These are phyloP conservation scores for Ganoderma multipileum DNA, from an alignment of 1,284 basidiomycete genomes.

Conservation along the genomic window DNA sequence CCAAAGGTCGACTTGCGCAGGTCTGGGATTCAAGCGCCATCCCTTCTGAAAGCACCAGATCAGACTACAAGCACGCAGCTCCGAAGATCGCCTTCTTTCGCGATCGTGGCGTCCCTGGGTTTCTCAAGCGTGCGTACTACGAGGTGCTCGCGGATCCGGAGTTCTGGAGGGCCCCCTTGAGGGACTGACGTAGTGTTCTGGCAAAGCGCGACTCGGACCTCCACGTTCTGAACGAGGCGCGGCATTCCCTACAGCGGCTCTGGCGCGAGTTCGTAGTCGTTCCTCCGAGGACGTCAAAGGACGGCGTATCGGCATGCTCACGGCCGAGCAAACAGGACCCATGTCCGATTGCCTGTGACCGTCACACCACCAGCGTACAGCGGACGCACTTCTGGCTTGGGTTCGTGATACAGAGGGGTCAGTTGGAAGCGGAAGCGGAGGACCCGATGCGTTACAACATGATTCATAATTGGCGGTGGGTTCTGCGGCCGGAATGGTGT, in stretches of 20 bases:
- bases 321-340: not conserved
- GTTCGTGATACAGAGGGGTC: not conserved
- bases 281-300: not conserved
- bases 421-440: not conserved
- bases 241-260: not conserved
- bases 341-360: not conserved
- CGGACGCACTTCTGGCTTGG: not conserved
- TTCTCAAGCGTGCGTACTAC: not conserved
- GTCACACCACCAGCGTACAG: not conserved
- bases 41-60: not conserved
- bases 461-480: not conserved
- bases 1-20: not conserved
- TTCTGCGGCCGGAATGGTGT: not conserved
- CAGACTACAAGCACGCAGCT: not conserved
- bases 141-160: not conserved
- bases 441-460: not conserved
- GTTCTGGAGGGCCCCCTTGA: not conserved
- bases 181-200: too few relatives aligned
- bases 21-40: not conserved
- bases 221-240: not conserved
- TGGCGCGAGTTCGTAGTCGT: not conserved
- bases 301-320: not conserved
- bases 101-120: not conserved
- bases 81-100: not conserved
- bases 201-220: not conserved